A percentile compares a stretch with the other conserved stretches of the same genome.
Evolutionary conservation across 805 yeast genomes (phyloP).

Genomic region (Blastobotrys americana): DNA sequence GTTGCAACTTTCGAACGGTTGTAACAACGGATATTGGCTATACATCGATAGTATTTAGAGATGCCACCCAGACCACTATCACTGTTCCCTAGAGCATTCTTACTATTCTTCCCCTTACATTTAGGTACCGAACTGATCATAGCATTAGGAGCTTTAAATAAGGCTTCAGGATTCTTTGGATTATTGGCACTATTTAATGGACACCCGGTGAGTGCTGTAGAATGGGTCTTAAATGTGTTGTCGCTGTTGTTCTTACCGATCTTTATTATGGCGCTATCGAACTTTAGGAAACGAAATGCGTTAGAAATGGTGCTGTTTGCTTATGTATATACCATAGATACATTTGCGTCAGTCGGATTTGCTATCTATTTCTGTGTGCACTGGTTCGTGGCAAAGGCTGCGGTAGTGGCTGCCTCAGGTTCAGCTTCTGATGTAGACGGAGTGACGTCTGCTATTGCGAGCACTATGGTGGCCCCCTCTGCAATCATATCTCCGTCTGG

Average conservation of each 20-base stretch:
- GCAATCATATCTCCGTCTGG: neutral
- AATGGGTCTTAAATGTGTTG: conserved; percentile 69
- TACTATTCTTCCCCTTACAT: conserved; percentile 70
- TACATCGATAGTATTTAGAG: neutral
- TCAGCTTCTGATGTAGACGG: conserved; percentile 4
- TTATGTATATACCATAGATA: conserved; percentile 58
- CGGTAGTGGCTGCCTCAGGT: conserved; percentile 20
- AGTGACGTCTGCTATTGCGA: neutral
- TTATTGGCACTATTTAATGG: conserved; percentile 77
- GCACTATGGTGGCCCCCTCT: neutral
- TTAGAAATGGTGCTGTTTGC: conserved; percentile 57
- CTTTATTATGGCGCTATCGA: conserved; percentile 51
- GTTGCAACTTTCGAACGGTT: too few species aligned
- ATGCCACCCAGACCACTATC: conserved; percentile 13
- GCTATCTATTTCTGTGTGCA: conserved; percentile 64
- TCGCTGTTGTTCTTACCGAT: conserved; percentile 59
- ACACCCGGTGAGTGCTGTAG: conserved; percentile 74
- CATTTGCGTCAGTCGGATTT: conserved; percentile 49
- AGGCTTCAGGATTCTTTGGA: conserved; percentile 85
- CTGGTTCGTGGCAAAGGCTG: conserved; percentile 51
- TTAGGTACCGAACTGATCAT: conserved; percentile 80
- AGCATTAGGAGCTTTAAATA: conserved; percentile 71
- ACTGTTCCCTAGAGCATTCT: conserved; percentile 43
- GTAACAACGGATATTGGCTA: conserved; percentile 1
- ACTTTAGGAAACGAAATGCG: conserved; percentile 48